phyloP scores from a whole-genome alignment of 2,329 filamentous ascomycete genomes.

The Akanthomyces dipterigenus region DNA sequence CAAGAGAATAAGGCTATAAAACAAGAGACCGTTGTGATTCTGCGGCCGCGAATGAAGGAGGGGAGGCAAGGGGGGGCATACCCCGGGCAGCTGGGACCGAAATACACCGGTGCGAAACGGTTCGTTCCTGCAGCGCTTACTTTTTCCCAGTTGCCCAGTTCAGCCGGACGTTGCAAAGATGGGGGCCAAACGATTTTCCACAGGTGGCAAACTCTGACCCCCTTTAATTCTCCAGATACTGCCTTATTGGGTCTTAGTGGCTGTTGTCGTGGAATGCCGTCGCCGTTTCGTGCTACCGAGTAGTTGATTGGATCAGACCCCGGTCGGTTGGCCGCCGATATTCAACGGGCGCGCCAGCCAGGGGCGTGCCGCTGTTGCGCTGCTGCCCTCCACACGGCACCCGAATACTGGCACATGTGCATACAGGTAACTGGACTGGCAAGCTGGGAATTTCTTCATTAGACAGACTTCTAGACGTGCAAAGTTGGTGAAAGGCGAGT shows the following conservation, averaged over 20 bases:
- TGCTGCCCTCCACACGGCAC: background rate
- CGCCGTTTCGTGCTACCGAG: background rate
- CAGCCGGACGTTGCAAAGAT: constrained; percentile 2
- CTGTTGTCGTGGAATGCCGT: background rate
- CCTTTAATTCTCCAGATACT: constrained; percentile 11
- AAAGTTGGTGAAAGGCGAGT: background rate
- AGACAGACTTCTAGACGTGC: background rate
- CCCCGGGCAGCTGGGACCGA: constrained; percentile 8
- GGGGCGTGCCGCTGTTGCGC: background rate
- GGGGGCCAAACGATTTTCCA: constrained; percentile 1
- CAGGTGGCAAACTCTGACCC: background rate
- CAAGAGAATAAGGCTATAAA: background rate
- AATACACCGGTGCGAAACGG: constrained; percentile 7
- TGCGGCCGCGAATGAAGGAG: background rate
- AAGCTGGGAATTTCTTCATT: background rate
- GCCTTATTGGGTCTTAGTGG: constrained; percentile 3
- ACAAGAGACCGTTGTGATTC: constrained; percentile 3
- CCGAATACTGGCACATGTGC: background rate
- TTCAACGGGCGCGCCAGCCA: constrained; percentile 9
- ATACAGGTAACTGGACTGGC: background rate
- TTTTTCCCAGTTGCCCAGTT: constrained; percentile 6
- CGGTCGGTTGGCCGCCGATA: constrained; percentile 5
- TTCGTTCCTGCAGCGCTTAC: constrained; percentile 10
- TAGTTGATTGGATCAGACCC: background rate
- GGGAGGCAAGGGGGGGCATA: no score